Evolutionary conservation across 2,329 filamentous ascomycete species (phyloP), one percentile per base, ranked within the genome.

Genomic region (Helicocarpus griseus): DNA sequence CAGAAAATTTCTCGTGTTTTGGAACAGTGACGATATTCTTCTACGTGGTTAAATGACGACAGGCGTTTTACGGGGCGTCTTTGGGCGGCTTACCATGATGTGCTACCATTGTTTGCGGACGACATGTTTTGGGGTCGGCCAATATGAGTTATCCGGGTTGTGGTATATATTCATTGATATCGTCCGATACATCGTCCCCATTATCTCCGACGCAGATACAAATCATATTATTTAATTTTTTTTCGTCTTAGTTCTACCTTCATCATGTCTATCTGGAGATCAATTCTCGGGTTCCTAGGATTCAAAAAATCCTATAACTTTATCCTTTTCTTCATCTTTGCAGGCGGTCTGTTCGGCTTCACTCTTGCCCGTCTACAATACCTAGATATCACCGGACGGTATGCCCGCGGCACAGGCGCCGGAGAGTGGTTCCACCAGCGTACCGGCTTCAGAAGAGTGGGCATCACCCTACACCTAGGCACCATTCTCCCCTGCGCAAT

Each of bases 271-370:
- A 4, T 47, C 9, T 47, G 44, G 44, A 36, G 19, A 14, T 47
- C 44, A 24, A 49, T 40, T 13, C 46, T 49, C 6, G 22, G 9
- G 17, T 13, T 39, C 22, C 53, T 81, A 24, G 80, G 80, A 46
- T 83, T 83, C 66, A 62, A 66, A 2, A 77, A 77, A 58, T 70
- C 69, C 33, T 81, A 81, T 69, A 82, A 80, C 61, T 80, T 82
- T 56, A 56, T 68, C 35, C 67, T 83, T 2, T 83, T 64, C 46
- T 54, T 75, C 54, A 63, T 79, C 46, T 73, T 77, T 48, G 65
- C 61, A 36, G 74, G 75, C 2, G 66, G 67, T 1, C 60, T 79
- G 5, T 52, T 76, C 13, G 71, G 68, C 13, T 80, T 82, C 59
- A 60, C 65, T 4, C 66, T 81, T 14, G 67, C 73, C 2, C 74